Percentiles rank a stretch among this genome's conserved stretches.
Conservation (phyloP, 352 stramenopile genomes). For the Blastocystis hominis region DNA sequence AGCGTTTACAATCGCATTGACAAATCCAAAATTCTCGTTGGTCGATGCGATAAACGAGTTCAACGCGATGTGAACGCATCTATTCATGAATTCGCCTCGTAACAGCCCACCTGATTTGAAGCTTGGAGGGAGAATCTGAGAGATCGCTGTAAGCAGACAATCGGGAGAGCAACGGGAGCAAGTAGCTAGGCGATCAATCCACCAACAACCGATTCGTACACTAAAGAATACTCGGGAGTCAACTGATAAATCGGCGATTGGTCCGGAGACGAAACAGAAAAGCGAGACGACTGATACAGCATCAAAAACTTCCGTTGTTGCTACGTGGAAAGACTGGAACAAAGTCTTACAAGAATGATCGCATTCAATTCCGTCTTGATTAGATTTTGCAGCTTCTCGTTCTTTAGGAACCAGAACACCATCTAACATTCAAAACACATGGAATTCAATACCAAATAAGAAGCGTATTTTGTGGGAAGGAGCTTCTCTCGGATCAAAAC, state of each 20-base stretch:
- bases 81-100: no score
- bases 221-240: not conserved
- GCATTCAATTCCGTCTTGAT: not conserved
- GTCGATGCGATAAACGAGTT: not conserved
- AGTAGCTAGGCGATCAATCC: no score
- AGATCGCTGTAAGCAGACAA: not conserved
- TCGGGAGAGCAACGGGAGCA: not conserved
- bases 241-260: constrained; percentile 11
- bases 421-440: not conserved
- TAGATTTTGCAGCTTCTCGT: not conserved
- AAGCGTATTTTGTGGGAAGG: not conserved
- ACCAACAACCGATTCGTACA: no score
- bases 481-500: not conserved
- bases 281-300: not conserved
- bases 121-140: not conserved
- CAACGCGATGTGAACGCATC: not conserved
- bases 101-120: no score
- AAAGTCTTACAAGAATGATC: not conserved
- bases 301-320: not conserved
- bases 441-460: not conserved
- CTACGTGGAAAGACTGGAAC: not conserved
- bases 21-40: not conserved
- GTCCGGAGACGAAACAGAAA: not conserved
- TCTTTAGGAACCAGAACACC: not conserved
- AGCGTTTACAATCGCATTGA: not conserved